phyloP scores from a whole-genome alignment of 2,329 filamentous ascomycete genomes.

The Colletotrichum orchidophilum region DNA sequence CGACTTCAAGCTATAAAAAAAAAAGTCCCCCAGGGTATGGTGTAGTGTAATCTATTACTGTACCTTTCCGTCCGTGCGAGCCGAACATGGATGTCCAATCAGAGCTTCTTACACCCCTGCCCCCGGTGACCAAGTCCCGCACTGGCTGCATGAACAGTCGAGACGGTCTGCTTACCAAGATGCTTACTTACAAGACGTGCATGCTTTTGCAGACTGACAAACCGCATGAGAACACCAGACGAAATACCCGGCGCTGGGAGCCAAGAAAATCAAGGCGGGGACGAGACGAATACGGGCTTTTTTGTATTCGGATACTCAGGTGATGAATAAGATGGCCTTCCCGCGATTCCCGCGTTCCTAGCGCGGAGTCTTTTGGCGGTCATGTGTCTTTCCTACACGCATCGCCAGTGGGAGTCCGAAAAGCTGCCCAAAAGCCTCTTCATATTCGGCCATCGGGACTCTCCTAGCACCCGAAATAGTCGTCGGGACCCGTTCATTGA shows the following conservation, averaged over 20 bases:
- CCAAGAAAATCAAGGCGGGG: constrained; percentile 10
- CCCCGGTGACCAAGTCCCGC: background rate
- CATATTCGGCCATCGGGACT: too few species aligned
- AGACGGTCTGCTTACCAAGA: constrained; percentile 27
- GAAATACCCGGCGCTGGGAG: background rate
- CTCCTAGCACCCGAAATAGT: too few species aligned
- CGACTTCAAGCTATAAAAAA: constrained; percentile 76
- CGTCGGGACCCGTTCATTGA: too few species aligned
- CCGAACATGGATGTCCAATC: constrained; percentile 17
- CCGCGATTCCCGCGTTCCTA: background rate
- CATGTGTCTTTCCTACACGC: background rate
- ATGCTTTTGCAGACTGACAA: constrained; percentile 31
- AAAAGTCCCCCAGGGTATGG: too few species aligned
- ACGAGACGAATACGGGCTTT: background rate
- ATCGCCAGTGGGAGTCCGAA: background rate
- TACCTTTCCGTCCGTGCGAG: background rate
- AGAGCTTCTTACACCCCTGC: background rate
- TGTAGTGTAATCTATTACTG: background rate
- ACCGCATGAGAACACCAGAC: constrained; percentile 28
- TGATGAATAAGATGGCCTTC: background rate
- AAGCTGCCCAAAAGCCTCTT: too few species aligned
- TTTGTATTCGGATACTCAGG: background rate
- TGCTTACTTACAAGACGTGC: constrained; percentile 28
- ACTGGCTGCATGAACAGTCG: background rate
- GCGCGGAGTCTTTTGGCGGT: too few species aligned